These are phyloP conservation scores for Jatropha multifida DNA, from an alignment of 441 rosid species.

Conservation along the genomic window DNA sequence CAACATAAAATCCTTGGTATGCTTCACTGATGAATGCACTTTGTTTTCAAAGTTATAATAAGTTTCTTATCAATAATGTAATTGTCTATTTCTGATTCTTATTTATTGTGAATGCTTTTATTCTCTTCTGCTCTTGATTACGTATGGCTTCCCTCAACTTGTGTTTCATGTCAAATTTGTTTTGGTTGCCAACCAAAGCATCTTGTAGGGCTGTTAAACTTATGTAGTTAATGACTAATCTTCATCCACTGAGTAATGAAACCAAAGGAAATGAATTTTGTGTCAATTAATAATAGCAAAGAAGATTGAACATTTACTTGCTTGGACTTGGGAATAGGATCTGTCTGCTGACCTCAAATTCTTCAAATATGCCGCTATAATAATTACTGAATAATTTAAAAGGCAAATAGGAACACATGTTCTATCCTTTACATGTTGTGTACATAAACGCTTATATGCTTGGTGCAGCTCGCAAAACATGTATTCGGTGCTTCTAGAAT, in stretches of 20 bases:
- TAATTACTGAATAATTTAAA: background rate
- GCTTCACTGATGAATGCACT: background rate
- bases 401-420: background rate
- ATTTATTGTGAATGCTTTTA: background rate
- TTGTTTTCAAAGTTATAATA: background rate
- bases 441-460: background rate
- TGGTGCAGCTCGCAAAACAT: slow-evolving; percentile 72
- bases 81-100: background rate
- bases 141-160: background rate
- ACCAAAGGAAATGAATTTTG: background rate
- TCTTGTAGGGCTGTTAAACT: background rate
- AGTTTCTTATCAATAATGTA: background rate
- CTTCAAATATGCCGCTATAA: background rate
- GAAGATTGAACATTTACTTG: background rate
- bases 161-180: background rate
- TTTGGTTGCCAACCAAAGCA: background rate
- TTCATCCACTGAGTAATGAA: background rate
- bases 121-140: background rate
- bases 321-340: background rate
- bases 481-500: slow-evolving; percentile 85
- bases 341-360: background rate
- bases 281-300: background rate
- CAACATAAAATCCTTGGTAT: background rate
- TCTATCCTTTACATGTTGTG: background rate
- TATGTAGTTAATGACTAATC: background rate